Evolutionary conservation across 2,329 filamentous ascomycete genomes (phyloP).

Genomic region (Apiospora marii): DNA sequence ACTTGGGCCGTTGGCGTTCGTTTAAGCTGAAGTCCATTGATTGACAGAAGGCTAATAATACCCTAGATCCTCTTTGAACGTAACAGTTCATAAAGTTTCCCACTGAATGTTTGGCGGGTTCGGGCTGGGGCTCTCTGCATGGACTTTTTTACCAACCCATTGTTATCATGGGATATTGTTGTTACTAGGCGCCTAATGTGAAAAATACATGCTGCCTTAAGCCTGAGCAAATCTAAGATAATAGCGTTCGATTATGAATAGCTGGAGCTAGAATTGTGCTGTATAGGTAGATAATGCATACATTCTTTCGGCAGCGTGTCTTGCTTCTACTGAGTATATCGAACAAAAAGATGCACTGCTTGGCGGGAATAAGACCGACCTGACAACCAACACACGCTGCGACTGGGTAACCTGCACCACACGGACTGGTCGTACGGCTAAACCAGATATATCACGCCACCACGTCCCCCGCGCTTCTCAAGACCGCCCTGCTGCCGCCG

Average conservation of each 20-base stretch:
- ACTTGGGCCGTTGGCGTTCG: neutral
- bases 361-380: too few relatives aligned
- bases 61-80: neutral
- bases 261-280: neutral
- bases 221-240: too few relatives aligned
- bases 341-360: neutral
- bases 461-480: neutral
- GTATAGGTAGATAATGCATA: too few relatives aligned
- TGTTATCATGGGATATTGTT: too few relatives aligned
- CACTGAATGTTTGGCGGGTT: too few relatives aligned
- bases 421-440: neutral
- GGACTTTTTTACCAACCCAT: neutral
- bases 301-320: too few relatives aligned
- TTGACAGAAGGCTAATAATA: neutral
- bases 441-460: neutral
- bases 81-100: neutral
- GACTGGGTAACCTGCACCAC: neutral
- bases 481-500: neutral
- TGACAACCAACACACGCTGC: neutral
- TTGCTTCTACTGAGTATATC: too few relatives aligned
- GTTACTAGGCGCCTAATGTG: too few relatives aligned
- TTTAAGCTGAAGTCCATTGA: neutral
- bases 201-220: too few relatives aligned
- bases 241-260: too few relatives aligned
- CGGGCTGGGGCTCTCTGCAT: neutral